Evolutionary conservation across 371 early-diverging fungal species (phyloP).

Genomic region (Syncephalis plumigaleata): DNA sequence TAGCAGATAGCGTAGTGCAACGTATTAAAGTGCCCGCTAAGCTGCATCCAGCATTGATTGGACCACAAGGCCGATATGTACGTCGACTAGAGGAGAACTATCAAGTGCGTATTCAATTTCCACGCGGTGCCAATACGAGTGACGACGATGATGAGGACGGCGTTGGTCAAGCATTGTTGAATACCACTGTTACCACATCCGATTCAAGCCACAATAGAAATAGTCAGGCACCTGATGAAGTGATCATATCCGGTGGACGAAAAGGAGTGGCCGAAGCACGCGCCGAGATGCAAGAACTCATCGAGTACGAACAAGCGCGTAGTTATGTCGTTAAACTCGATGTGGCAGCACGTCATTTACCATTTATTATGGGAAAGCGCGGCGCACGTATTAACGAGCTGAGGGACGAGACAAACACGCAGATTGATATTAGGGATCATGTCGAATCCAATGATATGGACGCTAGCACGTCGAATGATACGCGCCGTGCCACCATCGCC

Average conservation of each 20-base stretch:
- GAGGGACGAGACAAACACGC: constrained; percentile 35
- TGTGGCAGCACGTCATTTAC: constrained; percentile 35
- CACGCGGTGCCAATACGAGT: constrained; percentile 12
- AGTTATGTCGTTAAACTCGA: constrained; percentile 24
- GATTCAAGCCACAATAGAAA: too few species aligned
- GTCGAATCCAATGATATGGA: constrained; percentile 8
- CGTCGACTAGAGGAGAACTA: constrained; percentile 69
- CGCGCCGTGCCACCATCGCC: constrained; percentile 20
- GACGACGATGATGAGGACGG: constrained; percentile 19
- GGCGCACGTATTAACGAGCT: constrained; percentile 46
- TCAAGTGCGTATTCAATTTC: constrained; percentile 56
- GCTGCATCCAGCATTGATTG: constrained; percentile 60
- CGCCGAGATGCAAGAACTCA: constrained; percentile 55
- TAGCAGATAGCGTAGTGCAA: constrained; percentile 52
- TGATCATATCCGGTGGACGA: constrained; percentile 53
- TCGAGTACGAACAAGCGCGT: constrained; percentile 59
- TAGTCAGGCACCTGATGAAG: constrained; percentile 29
- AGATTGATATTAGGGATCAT: constrained; percentile 38
- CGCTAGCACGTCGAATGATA: constrained; percentile 3
- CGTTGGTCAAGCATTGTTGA: constrained; percentile 21
- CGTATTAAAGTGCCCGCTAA: constrained; percentile 38
- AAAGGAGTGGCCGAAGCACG: constrained; percentile 53
- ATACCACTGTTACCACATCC: too few species aligned
- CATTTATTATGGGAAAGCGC: constrained; percentile 51
- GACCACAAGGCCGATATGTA: constrained; percentile 56